Conservation (phyloP, 257 asterid species). For the Rubia yunnanensis region DNA sequence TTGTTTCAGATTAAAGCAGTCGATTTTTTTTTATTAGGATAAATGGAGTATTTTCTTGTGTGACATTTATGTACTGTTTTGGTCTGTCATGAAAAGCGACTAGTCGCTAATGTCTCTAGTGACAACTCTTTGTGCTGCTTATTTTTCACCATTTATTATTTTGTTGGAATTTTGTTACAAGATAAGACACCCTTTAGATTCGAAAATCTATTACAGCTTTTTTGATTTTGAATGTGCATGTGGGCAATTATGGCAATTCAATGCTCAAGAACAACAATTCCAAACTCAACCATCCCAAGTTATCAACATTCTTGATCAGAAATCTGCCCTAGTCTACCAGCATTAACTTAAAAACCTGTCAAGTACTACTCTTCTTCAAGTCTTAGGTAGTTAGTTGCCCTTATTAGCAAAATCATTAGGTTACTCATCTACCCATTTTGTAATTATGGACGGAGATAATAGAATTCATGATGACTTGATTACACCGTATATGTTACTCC, state of each 20-base stretch:
- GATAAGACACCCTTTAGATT: slow-evolving; percentile 47
- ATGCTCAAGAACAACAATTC: slow-evolving; percentile 13
- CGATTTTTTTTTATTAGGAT: neutral
- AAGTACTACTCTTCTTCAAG: too few species aligned
- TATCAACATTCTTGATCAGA: slow-evolving; percentile 2
- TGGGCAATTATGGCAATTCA: slow-evolving; percentile 29
- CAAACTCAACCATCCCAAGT: neutral
- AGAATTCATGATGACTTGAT: neutral
- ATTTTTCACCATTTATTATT: neutral
- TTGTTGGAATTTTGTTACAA: slow-evolving; percentile 27
- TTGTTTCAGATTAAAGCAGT: too few species aligned
- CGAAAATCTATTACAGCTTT: slow-evolving; percentile 24
- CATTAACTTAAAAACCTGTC: neutral
- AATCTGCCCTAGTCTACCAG: neutral
- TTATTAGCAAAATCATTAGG: too few species aligned
- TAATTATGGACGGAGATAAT: too few species aligned
- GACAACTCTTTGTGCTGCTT: slow-evolving; percentile 16
- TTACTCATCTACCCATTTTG: too few species aligned
- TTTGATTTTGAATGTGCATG: slow-evolving; percentile 21
- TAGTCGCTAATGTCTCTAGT: slow-evolving; percentile 26
- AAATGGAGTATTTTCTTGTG: neutral
- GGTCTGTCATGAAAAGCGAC: slow-evolving; percentile 40
- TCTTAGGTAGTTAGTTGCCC: neutral
- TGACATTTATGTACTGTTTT: slow-evolving; percentile 22
- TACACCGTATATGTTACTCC: neutral